Evolutionary conservation across 1,284 basidiomycete genomes (phyloP).

Genomic region (Malassezia dermatis): DNA sequence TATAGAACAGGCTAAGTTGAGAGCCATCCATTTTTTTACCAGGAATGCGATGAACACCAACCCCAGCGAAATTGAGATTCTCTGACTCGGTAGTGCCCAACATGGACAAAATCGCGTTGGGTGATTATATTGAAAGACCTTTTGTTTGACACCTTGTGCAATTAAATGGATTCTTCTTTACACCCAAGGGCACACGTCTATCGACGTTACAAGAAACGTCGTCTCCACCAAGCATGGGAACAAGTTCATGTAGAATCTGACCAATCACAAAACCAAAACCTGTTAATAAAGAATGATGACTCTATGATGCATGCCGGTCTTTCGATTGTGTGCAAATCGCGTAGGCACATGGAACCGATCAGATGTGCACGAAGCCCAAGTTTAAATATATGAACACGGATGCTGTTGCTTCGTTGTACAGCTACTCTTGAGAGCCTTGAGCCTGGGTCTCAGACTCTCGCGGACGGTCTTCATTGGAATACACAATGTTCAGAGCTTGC

Average conservation of each 20-base stretch:
- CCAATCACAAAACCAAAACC: neutral
- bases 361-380: neutral
- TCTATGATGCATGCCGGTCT: neutral
- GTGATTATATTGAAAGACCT: neutral
- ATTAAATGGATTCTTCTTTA: neutral
- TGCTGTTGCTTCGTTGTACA: neutral
- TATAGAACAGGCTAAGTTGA: neutral
- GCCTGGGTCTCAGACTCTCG: neutral
- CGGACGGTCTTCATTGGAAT: neutral
- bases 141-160: neutral
- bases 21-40: neutral
- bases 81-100: neutral
- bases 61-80: constrained; percentile 10
- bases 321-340: neutral
- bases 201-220: neutral
- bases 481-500: neutral
- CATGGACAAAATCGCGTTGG: neutral
- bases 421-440: neutral
- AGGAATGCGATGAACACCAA: neutral
- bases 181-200: neutral
- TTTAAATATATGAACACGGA: neutral
- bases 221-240: neutral
- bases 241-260: neutral
- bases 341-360: neutral
- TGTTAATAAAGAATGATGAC: neutral